phyloP scores from a whole-genome alignment of 2,329 filamentous ascomycete species.

The Hypoxylon sp. region DNA sequence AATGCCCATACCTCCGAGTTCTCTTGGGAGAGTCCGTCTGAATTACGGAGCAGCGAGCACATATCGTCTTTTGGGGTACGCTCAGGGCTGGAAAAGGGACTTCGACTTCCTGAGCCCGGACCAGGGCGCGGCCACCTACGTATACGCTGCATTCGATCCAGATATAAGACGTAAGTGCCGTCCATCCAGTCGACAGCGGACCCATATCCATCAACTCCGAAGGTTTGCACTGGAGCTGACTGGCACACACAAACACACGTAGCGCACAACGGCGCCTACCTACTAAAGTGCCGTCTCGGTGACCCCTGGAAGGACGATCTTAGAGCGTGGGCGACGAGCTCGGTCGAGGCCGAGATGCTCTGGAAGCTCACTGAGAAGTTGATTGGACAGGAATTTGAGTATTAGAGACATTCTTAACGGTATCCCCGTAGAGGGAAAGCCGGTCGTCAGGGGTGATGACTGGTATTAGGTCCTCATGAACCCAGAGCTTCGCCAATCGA shows the following conservation, averaged over 20 bases:
- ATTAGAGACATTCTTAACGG: background rate
- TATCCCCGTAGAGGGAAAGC: background rate
- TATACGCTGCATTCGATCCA: constrained; percentile 53
- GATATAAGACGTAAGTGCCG: constrained; percentile 18
- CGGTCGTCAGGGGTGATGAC: background rate
- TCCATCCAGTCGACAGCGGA: background rate
- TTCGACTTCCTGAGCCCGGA: constrained; percentile 46
- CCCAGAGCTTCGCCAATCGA: background rate
- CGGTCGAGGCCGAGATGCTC: constrained; percentile 48
- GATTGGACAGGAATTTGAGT: constrained; percentile 32
- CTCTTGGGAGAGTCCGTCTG: background rate
- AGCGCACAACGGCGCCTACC: constrained; percentile 46
- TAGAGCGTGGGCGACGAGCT: constrained; percentile 43
- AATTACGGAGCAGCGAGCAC: background rate
- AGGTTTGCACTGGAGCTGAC: constrained; percentile 6
- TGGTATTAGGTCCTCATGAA: background rate
- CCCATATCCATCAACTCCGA: background rate
- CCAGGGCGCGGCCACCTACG: constrained; percentile 50
- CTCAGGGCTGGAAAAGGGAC: constrained; percentile 44
- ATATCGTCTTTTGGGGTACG: background rate
- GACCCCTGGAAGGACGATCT: constrained; percentile 42
- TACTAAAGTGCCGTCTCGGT: constrained; percentile 48
- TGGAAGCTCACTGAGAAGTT: constrained; percentile 52
- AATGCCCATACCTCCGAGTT: background rate
- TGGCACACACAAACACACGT: background rate